Conservation (phyloP, 345 rosid genomes). For the Syzygium oleosum region DNA sequence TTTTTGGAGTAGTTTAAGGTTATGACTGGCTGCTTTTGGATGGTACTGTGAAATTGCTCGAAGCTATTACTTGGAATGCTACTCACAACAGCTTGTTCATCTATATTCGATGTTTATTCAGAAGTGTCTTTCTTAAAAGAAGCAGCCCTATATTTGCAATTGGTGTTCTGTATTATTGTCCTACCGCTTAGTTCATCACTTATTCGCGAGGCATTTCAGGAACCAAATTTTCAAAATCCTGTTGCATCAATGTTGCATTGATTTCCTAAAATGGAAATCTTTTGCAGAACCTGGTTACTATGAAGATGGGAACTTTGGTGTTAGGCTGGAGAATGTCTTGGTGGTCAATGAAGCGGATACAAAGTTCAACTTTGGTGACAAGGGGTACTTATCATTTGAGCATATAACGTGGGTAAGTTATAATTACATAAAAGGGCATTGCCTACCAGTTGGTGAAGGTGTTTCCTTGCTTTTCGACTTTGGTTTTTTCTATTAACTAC, state of each 20-base stretch:
- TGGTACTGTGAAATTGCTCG: neutral
- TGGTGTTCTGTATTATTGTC: neutral
- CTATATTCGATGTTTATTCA: neutral
- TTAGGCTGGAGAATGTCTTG: constrained; percentile 93
- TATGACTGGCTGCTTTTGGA: neutral
- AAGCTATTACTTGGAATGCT: neutral
- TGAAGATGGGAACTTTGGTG: constrained; percentile 90
- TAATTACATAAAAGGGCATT: neutral
- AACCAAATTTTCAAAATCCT: neutral
- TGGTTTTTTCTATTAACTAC: neutral
- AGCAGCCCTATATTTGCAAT: neutral
- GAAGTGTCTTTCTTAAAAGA: neutral
- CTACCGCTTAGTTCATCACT: neutral
- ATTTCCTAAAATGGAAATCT: neutral
- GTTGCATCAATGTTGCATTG: neutral
- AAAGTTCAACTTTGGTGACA: constrained; percentile 79
- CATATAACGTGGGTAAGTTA: constrained; percentile 94
- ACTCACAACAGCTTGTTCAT: neutral
- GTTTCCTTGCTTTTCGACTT: neutral
- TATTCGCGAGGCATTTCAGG: neutral
- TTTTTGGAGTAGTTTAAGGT: neutral
- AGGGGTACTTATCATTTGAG: constrained; percentile 85
- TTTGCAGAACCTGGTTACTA: constrained; percentile 86
- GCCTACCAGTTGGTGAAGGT: neutral
- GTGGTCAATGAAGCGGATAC: constrained; percentile 64